phyloP scores from a whole-genome alignment of 169 alveolate genomes.

The Eimeria tenella region DNA sequence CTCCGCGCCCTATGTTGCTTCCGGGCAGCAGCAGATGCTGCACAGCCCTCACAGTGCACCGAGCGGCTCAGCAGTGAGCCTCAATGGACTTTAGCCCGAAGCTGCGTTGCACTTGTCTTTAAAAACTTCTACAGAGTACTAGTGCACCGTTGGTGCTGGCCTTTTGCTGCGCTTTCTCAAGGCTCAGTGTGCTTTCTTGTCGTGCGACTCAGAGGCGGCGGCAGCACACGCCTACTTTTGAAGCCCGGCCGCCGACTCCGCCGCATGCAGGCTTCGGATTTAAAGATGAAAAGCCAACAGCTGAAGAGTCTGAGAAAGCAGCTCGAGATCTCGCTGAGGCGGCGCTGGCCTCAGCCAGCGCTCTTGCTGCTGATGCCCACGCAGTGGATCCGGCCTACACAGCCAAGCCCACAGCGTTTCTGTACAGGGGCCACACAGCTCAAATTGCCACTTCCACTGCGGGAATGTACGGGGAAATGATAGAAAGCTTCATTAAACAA shows the following conservation, averaged over 20 bases:
- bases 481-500: slow-evolving; percentile 82
- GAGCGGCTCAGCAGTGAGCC: slow-evolving; percentile 34
- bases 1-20: slow-evolving; percentile 13
- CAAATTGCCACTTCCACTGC: slow-evolving; percentile 89
- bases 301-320: slow-evolving; percentile 16
- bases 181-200: too few species aligned
- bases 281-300: slow-evolving; percentile 43
- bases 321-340: slow-evolving; percentile 46
- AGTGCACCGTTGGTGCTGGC: too few species aligned
- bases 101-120: too few species aligned
- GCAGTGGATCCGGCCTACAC: slow-evolving; percentile 47
- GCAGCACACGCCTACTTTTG: slow-evolving; percentile 14
- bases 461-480: slow-evolving; percentile 92
- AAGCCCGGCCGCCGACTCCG: background rate
- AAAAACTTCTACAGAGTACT: too few species aligned
- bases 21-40: background rate
- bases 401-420: slow-evolving; percentile 80
- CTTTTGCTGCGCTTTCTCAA: too few species aligned
- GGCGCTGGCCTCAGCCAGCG: slow-evolving; percentile 35
- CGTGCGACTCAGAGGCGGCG: too few species aligned
- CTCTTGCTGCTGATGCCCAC: slow-evolving; percentile 53
- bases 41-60: background rate
- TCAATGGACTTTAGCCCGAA: too few species aligned
- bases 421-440: slow-evolving; percentile 82
- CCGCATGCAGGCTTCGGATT: background rate